Conservation (phyloP, 495 filamentous ascomycete genomes). For the Hypoxylon cercidicola region DNA sequence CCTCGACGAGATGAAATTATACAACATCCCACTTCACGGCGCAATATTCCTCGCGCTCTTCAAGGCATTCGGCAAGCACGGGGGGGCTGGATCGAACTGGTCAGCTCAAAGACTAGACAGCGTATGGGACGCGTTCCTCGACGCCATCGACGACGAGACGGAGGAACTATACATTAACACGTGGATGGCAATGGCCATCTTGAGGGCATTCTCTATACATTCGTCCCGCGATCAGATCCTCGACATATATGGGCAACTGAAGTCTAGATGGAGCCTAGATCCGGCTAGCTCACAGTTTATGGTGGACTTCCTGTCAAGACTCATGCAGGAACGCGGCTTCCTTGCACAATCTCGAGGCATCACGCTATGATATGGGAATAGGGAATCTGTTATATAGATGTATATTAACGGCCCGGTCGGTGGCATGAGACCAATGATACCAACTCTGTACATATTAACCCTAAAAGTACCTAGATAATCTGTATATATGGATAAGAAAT, state of each 20-base stretch:
- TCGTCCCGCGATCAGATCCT: conserved; percentile 48
- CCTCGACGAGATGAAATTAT: conserved; percentile 72
- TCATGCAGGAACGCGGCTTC: conserved; percentile 21
- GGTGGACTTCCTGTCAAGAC: conserved; percentile 43
- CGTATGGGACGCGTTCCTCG: conserved; percentile 58
- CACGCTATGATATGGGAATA: conserved; percentile 1
- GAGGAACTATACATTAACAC: conserved; percentile 55
- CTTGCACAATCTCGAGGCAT: neutral
- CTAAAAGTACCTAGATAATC: no score
- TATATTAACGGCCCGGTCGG: conserved; percentile 4
- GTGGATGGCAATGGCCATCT: conserved; percentile 60
- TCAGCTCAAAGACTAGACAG: conserved; percentile 65
- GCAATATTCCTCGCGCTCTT: conserved; percentile 75
- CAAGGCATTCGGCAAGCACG: conserved; percentile 78
- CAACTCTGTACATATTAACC: conserved; percentile 18
- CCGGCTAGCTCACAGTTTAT: conserved; percentile 50
- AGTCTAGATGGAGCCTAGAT: conserved; percentile 50
- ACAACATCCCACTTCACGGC: conserved; percentile 66
- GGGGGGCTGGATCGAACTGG: conserved; percentile 73
- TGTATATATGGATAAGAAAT: conserved; percentile 6
- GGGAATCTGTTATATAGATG: conserved; percentile 5
- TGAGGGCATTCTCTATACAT: conserved; percentile 59
- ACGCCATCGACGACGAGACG: conserved; percentile 50
- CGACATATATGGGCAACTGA: conserved; percentile 55
- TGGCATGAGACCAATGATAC: conserved; percentile 18